Base-by-base conservation (phyloP, 1,139 yeast genomes). In the Meyerozyma guilliermondii region DNA sequence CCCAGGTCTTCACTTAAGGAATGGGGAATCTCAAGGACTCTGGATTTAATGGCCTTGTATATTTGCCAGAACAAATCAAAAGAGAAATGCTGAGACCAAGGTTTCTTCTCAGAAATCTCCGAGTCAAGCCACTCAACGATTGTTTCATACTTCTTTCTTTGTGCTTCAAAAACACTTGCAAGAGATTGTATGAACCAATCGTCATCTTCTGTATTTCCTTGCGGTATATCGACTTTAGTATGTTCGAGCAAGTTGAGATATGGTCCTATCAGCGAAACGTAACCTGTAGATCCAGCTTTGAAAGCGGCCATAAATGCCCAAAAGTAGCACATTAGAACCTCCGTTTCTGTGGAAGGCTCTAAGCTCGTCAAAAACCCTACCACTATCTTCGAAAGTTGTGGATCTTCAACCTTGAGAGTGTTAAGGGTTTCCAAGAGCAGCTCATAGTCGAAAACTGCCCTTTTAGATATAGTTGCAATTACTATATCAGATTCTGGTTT, bases 1-100 rank as follows among this genome's bases (percentile, higher is more conserved):
- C 52, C 31, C 54, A 20, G 24, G 56, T 42, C 54, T 35, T 43
- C 53, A 2, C 49, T 52, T 5, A 51, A 42, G 14, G 57, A 61
- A 40, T 76, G 63, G 2, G 91, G 89, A 3, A 83, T 80, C 54
- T 82, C 88, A 41, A 83, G 62, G 1, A 77, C 74, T 44, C 91
- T 64, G 1, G 87, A 81, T 37, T 70, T 62, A 0, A 82, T 65
- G 0, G 83, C 81, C 35, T 74, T 71, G 41, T 62, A 65, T 11
- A 81, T 53, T 43, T 73, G 81, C 40, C 55, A 60, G 20, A 66
- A 63, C 30, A 56, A 60, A 1, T 50, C 59, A 46, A 61, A 70
- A 18, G 53, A 46, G 35, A 54, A 53, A 24, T 18, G 23, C n/a
- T 33, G 13, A 9, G 51, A 47, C 49, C 18, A 46, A 39, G 13